Conservation (phyloP, 805 yeast genomes). For the Debaryomyces tyrocola region DNA sequence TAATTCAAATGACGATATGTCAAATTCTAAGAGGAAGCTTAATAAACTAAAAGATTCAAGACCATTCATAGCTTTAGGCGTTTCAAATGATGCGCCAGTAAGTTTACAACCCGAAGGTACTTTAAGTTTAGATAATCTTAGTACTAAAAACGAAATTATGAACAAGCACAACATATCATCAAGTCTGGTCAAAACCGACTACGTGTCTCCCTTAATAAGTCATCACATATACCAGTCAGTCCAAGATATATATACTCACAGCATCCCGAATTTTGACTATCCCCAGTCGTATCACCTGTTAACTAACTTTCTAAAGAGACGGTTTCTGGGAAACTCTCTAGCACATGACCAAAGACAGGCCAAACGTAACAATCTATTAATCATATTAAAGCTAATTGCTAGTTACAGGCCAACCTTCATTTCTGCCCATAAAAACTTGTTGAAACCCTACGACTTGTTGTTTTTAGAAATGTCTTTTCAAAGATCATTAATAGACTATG, state of each 20-base stretch:
- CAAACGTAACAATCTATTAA: conserved; percentile 33
- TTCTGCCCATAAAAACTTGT: conserved; percentile 67
- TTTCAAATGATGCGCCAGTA: neutral
- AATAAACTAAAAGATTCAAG: conserved; percentile 24
- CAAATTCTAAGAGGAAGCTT: neutral
- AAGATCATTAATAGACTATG: conserved; percentile 44
- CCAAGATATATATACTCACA: conserved; percentile 50
- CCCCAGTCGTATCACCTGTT: conserved; percentile 64
- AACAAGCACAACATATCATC: neutral
- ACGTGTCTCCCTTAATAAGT: conserved; percentile 57
- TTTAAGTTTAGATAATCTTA: neutral
- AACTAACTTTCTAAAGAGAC: conserved; percentile 50
- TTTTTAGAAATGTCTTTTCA: conserved; percentile 48
- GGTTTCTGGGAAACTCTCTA: conserved; percentile 55
- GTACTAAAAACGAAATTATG: neutral
- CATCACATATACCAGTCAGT: conserved; percentile 55
- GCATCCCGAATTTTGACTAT: conserved; percentile 54
- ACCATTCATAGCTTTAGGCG: conserved; percentile 43
- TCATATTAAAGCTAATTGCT: conserved; percentile 58
- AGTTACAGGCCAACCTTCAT: conserved; percentile 75
- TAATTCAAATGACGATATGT: neutral
- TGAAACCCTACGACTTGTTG: conserved; percentile 67
- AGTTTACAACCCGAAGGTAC: neutral
- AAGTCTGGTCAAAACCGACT: conserved; percentile 24
- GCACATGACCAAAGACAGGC: conserved; percentile 24